Percentiles rank a stretch among this genome's conserved stretches.
Evolutionary conservation across 371 early-diverging fungal species (phyloP).

Genomic region (Rhizomucor pusillus): DNA sequence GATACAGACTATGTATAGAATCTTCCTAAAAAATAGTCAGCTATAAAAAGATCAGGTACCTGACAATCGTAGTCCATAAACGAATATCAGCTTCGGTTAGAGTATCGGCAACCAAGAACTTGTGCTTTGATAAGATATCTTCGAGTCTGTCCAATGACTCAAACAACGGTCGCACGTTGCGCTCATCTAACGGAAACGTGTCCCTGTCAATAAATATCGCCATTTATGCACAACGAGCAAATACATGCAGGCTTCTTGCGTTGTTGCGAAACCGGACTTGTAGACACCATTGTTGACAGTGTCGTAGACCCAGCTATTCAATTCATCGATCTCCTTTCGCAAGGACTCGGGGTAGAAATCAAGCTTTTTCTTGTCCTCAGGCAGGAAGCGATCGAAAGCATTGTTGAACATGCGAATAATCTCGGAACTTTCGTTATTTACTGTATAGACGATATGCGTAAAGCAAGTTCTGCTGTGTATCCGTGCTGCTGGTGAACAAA

Average conservation of each 20-base stretch:
- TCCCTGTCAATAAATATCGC: neutral
- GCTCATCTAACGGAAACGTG: slow-evolving; percentile 48
- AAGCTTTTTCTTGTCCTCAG: slow-evolving; percentile 60
- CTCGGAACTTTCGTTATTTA: slow-evolving; percentile 95
- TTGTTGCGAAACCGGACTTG: slow-evolving; percentile 89
- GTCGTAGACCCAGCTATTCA: slow-evolving; percentile 91
- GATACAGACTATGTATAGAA: too few species aligned
- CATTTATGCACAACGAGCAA: neutral
- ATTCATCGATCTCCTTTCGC: slow-evolving; percentile 73
- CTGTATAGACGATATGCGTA: slow-evolving; percentile 28
- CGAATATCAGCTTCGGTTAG: slow-evolving; percentile 94
- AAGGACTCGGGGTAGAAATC: slow-evolving; percentile 81
- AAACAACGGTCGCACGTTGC: slow-evolving; percentile 72
- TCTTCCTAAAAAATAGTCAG: too few species aligned
- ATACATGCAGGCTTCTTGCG: slow-evolving; percentile 74
- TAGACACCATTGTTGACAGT: slow-evolving; percentile 84
- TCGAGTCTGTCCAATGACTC: slow-evolving; percentile 85
- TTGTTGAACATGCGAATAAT: slow-evolving; percentile 94
- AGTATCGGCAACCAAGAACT: slow-evolving; percentile 72
- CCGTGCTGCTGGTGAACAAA: neutral
- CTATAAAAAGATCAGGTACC: slow-evolving; percentile 32
- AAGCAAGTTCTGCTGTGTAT: neutral
- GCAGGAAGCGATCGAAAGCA: slow-evolving; percentile 73
- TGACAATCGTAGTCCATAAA: slow-evolving; percentile 88
- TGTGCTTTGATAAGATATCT: slow-evolving; percentile 62